phyloP scores from a whole-genome alignment of 129 eudicot genomes.

The Lactuca sativa region DNA sequence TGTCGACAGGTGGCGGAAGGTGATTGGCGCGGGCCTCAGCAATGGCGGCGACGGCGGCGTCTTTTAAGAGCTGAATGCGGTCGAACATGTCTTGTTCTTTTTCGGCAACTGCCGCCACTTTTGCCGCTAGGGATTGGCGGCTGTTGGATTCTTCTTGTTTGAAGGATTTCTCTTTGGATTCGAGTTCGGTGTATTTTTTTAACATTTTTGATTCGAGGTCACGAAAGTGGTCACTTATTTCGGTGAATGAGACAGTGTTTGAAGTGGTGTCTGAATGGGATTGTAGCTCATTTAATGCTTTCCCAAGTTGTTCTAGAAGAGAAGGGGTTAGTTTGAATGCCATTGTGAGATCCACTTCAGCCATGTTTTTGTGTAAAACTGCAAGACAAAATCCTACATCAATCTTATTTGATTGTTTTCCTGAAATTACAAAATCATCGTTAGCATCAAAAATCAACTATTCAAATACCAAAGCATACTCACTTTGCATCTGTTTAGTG shows the following conservation, averaged over 20 bases:
- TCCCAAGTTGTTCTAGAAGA: slow-evolving; percentile 47
- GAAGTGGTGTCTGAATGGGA: slow-evolving; percentile 31
- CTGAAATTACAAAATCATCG: no score
- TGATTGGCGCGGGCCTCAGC: slow-evolving; percentile 33
- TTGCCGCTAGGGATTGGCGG: slow-evolving; percentile 33
- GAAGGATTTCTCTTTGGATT: slow-evolving; percentile 42
- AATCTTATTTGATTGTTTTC: no score
- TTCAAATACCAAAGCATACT: no score
- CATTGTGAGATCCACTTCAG: slow-evolving; percentile 30
- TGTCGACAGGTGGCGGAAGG: slow-evolving; percentile 33
- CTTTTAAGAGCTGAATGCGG: slow-evolving; percentile 53
- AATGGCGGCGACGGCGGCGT: slow-evolving; percentile 59
- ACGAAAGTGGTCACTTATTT: slow-evolving; percentile 46
- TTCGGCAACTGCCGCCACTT: slow-evolving; percentile 45
- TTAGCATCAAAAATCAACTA: no score
- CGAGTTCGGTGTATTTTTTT: slow-evolving; percentile 44
- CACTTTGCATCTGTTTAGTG: no score
- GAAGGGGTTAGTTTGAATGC: slow-evolving; percentile 25
- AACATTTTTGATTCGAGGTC: slow-evolving; percentile 37
- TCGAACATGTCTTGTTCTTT: slow-evolving; percentile 63
- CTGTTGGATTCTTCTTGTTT: slow-evolving; percentile 39
- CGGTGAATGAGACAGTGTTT: slow-evolving; percentile 34
- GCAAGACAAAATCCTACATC: slow-evolving; percentile 12
- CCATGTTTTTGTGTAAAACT: slow-evolving; percentile 37
- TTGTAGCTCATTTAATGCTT: slow-evolving; percentile 44